A percentile compares a stretch with the other conserved stretches of the same genome.
Conservation (phyloP, 2,329 filamentous ascomycete genomes). For the Simplicillium sp. region DNA sequence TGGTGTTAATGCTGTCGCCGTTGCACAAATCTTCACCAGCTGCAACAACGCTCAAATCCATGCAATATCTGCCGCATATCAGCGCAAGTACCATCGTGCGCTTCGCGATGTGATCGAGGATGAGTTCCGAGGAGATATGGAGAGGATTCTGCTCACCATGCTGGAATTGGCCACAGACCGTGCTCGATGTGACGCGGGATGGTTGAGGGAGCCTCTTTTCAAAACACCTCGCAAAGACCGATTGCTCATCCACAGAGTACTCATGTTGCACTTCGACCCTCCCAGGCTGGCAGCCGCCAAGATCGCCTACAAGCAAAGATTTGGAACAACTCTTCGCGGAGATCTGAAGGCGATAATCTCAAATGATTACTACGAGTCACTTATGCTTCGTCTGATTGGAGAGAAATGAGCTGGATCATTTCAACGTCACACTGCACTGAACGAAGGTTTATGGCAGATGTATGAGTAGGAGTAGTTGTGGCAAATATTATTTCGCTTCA, state of each 20-base stretch:
- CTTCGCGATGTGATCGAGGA: conserved; percentile 23
- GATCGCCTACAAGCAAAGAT: conserved; percentile 11
- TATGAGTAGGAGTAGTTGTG: too few species aligned
- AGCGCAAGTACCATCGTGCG: conserved; percentile 20
- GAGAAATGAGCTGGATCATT: conserved; percentile 10
- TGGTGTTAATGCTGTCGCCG: conserved; percentile 18
- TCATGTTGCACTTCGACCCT: conserved; percentile 22
- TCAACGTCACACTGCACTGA: too few species aligned
- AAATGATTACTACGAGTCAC: conserved; percentile 18
- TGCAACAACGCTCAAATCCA: conserved; percentile 21
- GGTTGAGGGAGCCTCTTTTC: conserved; percentile 15
- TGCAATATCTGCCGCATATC: conserved; percentile 18
- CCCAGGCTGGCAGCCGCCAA: conserved; percentile 15
- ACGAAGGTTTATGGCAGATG: too few species aligned
- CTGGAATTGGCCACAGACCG: conserved; percentile 14
- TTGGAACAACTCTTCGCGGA: conserved; percentile 9
- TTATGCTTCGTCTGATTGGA: conserved; percentile 17
- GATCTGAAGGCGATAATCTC: conserved; percentile 15
- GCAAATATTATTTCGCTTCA: too few species aligned
- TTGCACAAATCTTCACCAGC: conserved; percentile 20
- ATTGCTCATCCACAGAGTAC: conserved; percentile 20
- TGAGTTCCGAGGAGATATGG: conserved; percentile 23
- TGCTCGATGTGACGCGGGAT: conserved; percentile 14
- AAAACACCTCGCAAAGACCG: conserved; percentile 17
- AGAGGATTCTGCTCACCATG: conserved; percentile 21